phyloP scores from a whole-genome alignment of 176 grass and related monocot species.

The Oropetium thomaeum region DNA sequence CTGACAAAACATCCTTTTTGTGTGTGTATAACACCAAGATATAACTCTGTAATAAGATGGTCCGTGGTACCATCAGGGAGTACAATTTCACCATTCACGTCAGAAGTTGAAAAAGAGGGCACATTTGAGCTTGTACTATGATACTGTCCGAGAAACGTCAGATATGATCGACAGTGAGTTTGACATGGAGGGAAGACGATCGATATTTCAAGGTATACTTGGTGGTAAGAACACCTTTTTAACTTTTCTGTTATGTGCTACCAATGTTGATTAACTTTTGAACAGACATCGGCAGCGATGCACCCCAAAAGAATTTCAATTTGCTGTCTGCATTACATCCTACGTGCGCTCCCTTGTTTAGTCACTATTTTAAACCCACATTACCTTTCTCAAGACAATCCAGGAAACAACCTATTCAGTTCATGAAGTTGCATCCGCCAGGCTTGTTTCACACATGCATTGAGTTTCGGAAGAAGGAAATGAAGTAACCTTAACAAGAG shows the following conservation, averaged over 20 bases:
- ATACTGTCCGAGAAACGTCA: neutral
- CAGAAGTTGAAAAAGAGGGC: neutral
- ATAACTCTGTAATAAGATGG: neutral
- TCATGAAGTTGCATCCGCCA: constrained; percentile 49
- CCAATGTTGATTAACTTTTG: constrained; percentile 3
- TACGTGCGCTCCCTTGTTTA: constrained; percentile 2
- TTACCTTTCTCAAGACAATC: constrained; percentile 54
- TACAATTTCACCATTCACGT: neutral
- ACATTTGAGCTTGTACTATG: neutral
- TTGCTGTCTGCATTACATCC: neutral
- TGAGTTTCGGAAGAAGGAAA: constrained; percentile 75
- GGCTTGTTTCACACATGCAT: constrained; percentile 58
- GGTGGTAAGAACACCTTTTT: constrained; percentile 1
- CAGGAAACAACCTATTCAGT: constrained; percentile 47
- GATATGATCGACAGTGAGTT: neutral
- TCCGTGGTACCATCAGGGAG: neutral
- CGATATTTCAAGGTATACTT: neutral
- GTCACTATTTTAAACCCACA: constrained; percentile 1
- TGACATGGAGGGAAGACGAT: neutral
- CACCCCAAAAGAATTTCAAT: neutral
- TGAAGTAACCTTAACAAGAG: constrained; percentile 58
- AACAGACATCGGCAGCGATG: neutral
- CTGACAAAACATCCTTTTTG: neutral
- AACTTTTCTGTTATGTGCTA: neutral
- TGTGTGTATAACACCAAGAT: constrained; percentile 1